Percentiles rank a stretch among this genome's conserved stretches.
Evolutionary conservation across 2,329 filamentous ascomycete genomes (phyloP).

Genomic region (Knufia petricola): DNA sequence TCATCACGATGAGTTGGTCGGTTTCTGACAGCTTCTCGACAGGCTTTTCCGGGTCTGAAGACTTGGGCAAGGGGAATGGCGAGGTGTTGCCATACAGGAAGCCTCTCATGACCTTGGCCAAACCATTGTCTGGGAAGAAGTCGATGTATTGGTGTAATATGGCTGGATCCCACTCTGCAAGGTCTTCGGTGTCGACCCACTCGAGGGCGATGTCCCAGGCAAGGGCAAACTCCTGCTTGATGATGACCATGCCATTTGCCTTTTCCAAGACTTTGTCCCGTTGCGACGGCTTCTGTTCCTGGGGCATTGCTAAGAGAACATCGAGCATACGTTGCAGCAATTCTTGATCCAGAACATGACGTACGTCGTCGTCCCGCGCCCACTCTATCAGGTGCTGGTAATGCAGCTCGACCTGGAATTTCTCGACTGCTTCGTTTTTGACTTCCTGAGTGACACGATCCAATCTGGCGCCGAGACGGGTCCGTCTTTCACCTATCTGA

Average conservation of each 20-base stretch:
- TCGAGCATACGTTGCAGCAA: constrained; percentile 74
- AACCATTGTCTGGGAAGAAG: constrained; percentile 74
- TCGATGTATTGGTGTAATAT: constrained; percentile 71
- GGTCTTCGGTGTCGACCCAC: constrained; percentile 69
- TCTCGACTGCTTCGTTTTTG: constrained; percentile 69
- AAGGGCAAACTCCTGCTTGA: constrained; percentile 78
- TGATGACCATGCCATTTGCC: constrained; percentile 88
- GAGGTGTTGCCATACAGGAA: constrained; percentile 78
- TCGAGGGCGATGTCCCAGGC: constrained; percentile 89
- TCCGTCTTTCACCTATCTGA: constrained; percentile 79
- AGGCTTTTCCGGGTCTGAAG: constrained; percentile 30
- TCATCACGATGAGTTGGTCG: constrained; percentile 72
- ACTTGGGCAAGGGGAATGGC: constrained; percentile 52
- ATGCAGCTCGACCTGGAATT: constrained; percentile 67
- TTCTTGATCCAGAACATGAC: constrained; percentile 83
- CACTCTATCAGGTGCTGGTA: constrained; percentile 83
- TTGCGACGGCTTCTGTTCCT: constrained; percentile 60
- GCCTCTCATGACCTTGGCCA: constrained; percentile 70
- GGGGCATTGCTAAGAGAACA: constrained; percentile 57
- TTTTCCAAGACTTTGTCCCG: constrained; percentile 63
- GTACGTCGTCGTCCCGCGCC: constrained; percentile 74
- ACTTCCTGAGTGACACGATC: constrained; percentile 78
- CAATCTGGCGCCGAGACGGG: constrained; percentile 73
- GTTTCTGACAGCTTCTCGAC: constrained; percentile 60
- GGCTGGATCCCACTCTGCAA: constrained; percentile 66